Conservation (phyloP, 331 rosid species). For the Quercus phellos region DNA sequence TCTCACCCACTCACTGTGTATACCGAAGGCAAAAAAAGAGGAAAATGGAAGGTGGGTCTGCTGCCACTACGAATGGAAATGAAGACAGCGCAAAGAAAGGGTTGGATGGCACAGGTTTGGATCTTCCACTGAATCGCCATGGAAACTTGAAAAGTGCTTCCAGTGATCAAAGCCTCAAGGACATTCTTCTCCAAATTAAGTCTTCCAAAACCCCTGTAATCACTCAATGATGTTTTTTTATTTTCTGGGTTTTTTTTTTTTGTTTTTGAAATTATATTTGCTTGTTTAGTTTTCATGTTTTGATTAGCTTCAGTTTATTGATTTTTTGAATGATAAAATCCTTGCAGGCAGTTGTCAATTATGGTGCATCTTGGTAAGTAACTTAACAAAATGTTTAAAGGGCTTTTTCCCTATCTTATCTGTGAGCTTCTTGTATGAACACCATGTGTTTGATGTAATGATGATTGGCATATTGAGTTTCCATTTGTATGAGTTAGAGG, state of each 20-base stretch:
- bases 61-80: background rate
- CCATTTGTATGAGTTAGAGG: background rate
- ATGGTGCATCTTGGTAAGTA: constrained; percentile 86
- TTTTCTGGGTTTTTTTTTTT: background rate
- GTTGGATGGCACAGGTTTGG: constrained; percentile 38
- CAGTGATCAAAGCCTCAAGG: constrained; percentile 40
- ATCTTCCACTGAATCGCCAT: constrained; percentile 40
- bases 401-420: no score
- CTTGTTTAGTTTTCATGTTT: background rate
- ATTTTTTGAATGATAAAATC: background rate
- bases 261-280: background rate
- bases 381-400: constrained; percentile 2
- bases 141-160: constrained; percentile 62
- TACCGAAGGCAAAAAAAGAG: background rate
- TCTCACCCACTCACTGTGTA: background rate
- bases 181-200: constrained; percentile 60
- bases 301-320: background rate
- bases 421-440: constrained; percentile 1
- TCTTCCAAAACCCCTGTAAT: constrained; percentile 74
- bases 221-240: background rate
- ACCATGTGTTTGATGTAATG: constrained; percentile 38
- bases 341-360: constrained; percentile 82
- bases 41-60: constrained; percentile 16
- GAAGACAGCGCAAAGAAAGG: constrained; percentile 32
- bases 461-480: background rate